Percentiles rank a stretch among this genome's conserved stretches.
These are phyloP conservation scores for Panicum virgatum DNA, from an alignment of 202 grass and related monocot genomes.

Conservation along the genomic window DNA sequence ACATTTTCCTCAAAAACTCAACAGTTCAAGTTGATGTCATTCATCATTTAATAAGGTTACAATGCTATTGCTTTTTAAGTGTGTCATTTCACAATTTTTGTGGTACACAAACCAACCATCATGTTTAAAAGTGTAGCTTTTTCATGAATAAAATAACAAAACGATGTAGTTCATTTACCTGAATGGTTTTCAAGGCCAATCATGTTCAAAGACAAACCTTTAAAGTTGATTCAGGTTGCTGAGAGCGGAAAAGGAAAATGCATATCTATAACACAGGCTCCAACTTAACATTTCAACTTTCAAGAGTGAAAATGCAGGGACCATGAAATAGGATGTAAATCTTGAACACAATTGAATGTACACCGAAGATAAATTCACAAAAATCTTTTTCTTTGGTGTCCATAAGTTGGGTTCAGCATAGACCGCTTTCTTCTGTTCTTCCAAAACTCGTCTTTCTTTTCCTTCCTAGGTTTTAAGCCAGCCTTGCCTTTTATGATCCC, in stretches of 20 bases:
- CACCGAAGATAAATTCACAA: slow-evolving; percentile 33
- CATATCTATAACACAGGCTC: neutral
- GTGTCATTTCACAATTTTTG: neutral
- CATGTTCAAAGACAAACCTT: slow-evolving; percentile 6
- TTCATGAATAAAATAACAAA: neutral
- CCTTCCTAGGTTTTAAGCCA: slow-evolving; percentile 54
- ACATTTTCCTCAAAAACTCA: too few relatives aligned
- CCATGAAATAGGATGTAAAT: slow-evolving; percentile 27
- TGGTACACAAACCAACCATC: neutral
- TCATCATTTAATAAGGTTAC: neutral
- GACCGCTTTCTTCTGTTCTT: slow-evolving; percentile 67
- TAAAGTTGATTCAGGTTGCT: neutral
- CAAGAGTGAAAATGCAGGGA: neutral
- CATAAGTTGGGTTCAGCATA: slow-evolving; percentile 38
- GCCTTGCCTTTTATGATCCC: slow-evolving; percentile 73
- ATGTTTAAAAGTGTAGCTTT: neutral
- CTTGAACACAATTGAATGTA: slow-evolving; percentile 9
- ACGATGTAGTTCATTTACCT: neutral
- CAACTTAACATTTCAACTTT: slow-evolving; percentile 30
- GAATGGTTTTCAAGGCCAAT: neutral
- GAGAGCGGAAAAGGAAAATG: neutral
- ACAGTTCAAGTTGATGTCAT: neutral
- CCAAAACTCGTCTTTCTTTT: slow-evolving; percentile 94
- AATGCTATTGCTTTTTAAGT: neutral
- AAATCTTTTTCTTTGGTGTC: slow-evolving; percentile 32